phyloP scores from a whole-genome alignment of 495 filamentous ascomycete genomes.

The Daldinia concentrica region DNA sequence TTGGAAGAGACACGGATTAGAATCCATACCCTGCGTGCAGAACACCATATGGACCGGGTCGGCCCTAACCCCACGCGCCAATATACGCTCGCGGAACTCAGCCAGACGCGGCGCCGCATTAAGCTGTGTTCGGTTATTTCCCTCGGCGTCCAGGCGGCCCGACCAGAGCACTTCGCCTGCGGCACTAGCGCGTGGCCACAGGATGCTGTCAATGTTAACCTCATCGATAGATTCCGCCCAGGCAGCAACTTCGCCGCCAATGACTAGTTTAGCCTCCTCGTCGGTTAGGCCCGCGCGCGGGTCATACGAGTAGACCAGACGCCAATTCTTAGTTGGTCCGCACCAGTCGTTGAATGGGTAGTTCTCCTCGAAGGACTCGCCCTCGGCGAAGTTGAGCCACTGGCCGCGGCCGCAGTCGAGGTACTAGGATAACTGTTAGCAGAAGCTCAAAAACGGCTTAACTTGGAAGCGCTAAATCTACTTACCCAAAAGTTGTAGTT shows the following conservation, averaged over 20 bases:
- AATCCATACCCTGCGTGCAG: slow-evolving; percentile 58
- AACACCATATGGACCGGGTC: slow-evolving; percentile 64
- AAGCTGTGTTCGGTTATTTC: slow-evolving; percentile 70
- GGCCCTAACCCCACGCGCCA: slow-evolving; percentile 68
- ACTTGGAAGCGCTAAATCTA: not conserved
- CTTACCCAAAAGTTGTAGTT: slow-evolving; percentile 79
- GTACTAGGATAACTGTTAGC: slow-evolving; percentile 58
- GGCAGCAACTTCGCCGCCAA: slow-evolving; percentile 79
- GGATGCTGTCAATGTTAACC: slow-evolving; percentile 70
- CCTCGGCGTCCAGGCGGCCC: slow-evolving; percentile 66
- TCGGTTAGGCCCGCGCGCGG: slow-evolving; percentile 68
- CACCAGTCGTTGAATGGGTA: slow-evolving; percentile 84
- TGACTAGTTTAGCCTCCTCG: slow-evolving; percentile 67
- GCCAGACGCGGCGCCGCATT: slow-evolving; percentile 70
- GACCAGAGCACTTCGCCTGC: slow-evolving; percentile 82
- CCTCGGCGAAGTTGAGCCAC: slow-evolving; percentile 73
- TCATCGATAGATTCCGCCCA: slow-evolving; percentile 83
- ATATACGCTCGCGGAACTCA: slow-evolving; percentile 77
- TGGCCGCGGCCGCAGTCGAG: slow-evolving; percentile 83
- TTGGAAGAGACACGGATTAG: slow-evolving; percentile 46
- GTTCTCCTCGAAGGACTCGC: slow-evolving; percentile 52
- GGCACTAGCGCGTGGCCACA: slow-evolving; percentile 79
- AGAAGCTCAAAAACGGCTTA: not conserved
- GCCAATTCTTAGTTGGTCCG: slow-evolving; percentile 76
- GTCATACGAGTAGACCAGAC: slow-evolving; percentile 79